phyloP scores from a whole-genome alignment of 1,284 basidiomycete genomes.

The Austropuccinia psidii region DNA sequence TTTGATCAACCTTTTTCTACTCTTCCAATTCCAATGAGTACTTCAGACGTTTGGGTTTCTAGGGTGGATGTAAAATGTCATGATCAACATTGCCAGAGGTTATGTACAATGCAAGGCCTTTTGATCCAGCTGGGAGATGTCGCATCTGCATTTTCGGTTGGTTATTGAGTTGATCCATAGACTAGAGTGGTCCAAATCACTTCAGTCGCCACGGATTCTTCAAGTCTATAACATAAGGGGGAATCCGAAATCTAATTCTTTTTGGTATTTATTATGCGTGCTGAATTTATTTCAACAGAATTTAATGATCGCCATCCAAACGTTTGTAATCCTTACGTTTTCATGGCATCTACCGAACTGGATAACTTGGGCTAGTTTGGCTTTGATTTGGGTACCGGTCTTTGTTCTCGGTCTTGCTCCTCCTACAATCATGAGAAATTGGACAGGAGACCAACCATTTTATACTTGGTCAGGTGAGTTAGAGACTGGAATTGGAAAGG shows the following conservation, averaged over 20 bases:
- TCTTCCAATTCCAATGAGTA: too few species aligned
- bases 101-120: constrained; percentile 1
- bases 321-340: not conserved
- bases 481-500: not conserved
- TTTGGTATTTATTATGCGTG: too few species aligned
- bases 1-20: not conserved
- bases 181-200: too few species aligned
- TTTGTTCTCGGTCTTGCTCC: not conserved
- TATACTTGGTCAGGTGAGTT: constrained; percentile 4
- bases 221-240: too few species aligned
- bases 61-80: not conserved
- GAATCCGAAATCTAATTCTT: too few species aligned
- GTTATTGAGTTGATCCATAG: too few species aligned
- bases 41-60: not conserved
- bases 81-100: not conserved
- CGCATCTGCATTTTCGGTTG: not conserved
- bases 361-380: not conserved
- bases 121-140: constrained; percentile 4
- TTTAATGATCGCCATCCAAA: constrained; percentile 7
- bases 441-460: not conserved
- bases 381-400: not conserved
- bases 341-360: constrained; percentile 1
- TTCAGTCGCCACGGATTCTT: too few species aligned
- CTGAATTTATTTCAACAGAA: not conserved
- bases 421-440: not conserved